phyloP scores from a whole-genome alignment of 2,329 filamentous ascomycete genomes.

The Pestalotiopsis sp. region DNA sequence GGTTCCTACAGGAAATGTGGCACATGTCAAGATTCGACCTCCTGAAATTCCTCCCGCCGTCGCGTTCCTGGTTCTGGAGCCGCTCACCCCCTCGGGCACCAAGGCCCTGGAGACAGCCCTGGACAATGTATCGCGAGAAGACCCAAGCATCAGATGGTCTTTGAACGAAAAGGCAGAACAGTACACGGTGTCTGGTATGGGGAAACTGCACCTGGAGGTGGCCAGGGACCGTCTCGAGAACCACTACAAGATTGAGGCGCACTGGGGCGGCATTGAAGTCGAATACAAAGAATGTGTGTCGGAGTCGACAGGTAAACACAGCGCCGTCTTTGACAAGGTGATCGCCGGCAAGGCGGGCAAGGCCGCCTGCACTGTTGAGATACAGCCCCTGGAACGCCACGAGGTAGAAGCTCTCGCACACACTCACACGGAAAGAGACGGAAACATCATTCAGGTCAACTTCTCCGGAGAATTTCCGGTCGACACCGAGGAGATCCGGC shows the following conservation, averaged over 20 bases:
- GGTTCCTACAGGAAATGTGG: conserved; percentile 68
- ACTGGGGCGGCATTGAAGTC: conserved; percentile 91
- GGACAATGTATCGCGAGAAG: conserved; percentile 80
- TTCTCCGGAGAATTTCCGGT: conserved; percentile 45
- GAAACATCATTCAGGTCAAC: conserved; percentile 67
- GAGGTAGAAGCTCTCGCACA: conserved; percentile 40
- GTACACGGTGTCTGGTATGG: conserved; percentile 94
- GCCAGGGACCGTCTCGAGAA: conserved; percentile 85
- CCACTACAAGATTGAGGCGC: conserved; percentile 83
- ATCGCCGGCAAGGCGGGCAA: conserved; percentile 80
- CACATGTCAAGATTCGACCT: conserved; percentile 79
- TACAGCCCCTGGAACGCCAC: conserved; percentile 62
- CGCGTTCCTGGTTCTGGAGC: conserved; percentile 94
- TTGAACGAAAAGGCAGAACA: conserved; percentile 90
- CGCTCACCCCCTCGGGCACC: conserved; percentile 74
- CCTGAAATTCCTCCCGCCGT: conserved; percentile 91
- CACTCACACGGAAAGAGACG: conserved; percentile 60
- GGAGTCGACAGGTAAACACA: conserved; percentile 56
- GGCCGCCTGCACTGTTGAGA: conserved; percentile 71
- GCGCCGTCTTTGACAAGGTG: conserved; percentile 73
- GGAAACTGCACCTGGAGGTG: conserved; percentile 92
- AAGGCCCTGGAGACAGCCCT: conserved; percentile 79
- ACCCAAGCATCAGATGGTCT: conserved; percentile 85
- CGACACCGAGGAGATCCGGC: conserved; percentile 52
- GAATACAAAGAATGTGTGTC: conserved; percentile 88